A percentile compares a stretch with the other conserved stretches of the same genome.
phyloP scores from a whole-genome alignment of 495 filamentous ascomycete species.

The Penicillium odoratum region DNA sequence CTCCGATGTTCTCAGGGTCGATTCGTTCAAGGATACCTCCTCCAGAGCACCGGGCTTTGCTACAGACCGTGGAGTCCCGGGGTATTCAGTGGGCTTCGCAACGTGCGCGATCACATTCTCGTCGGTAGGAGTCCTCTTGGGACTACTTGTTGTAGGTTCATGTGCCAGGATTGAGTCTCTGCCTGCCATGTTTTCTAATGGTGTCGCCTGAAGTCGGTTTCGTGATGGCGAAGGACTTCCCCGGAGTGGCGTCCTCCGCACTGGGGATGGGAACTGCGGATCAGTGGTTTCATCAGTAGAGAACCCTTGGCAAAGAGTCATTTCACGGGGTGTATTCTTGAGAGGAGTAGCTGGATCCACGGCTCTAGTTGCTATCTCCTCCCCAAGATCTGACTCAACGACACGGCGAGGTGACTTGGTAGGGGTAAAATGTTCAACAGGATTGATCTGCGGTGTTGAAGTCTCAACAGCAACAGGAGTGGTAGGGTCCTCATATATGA shows the following conservation, averaged over 20 bases:
- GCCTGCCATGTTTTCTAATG: conserved; percentile 5
- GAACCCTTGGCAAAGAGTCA: conserved; percentile 14
- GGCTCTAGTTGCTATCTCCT: background rate
- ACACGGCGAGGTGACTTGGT: conserved; percentile 13
- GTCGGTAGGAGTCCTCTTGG: conserved; percentile 19
- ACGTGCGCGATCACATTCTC: conserved; percentile 27
- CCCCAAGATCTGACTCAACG: conserved; percentile 7
- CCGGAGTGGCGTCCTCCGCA: conserved; percentile 22
- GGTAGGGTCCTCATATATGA: conserved; percentile 48
- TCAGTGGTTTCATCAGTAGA: conserved; percentile 11
- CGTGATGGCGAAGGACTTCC: conserved; percentile 27
- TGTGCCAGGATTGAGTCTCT: conserved; percentile 9
- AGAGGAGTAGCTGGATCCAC: conserved; percentile 10
- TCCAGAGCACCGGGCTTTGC: conserved; percentile 30
- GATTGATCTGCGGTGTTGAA: conserved; percentile 7
- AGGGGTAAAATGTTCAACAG: conserved; percentile 14
- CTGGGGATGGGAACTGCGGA: conserved; percentile 18
- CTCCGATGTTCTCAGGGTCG: conserved; percentile 11
- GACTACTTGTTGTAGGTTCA: conserved; percentile 3
- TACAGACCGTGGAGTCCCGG: conserved; percentile 20
- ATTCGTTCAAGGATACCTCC: conserved; percentile 28
- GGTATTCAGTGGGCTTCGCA: conserved; percentile 17
- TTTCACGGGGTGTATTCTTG: conserved; percentile 14
- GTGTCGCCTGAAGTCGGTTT: conserved; percentile 13
- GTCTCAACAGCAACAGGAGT: conserved; percentile 20